Base-by-base conservation (phyloP, 176 grass and related monocot genomes). In the Zea luxurians region DNA sequence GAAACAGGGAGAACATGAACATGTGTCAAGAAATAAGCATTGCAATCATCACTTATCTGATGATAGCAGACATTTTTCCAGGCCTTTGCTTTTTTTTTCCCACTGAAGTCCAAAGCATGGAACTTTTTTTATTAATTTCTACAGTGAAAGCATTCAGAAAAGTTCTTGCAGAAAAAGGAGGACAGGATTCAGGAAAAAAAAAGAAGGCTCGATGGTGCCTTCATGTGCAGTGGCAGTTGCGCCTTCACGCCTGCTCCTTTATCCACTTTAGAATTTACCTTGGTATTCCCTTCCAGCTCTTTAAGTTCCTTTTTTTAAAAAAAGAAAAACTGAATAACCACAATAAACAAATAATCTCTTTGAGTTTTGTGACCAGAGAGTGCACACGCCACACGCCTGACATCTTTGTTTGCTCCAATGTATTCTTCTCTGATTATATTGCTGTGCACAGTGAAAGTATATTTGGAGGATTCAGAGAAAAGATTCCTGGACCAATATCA, bases 211-310 rank as follows among this genome's bases (percentile, higher is more conserved):
- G 47, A 71, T 64, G 45, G 64, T 78, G 67, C 37, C 21, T 83
- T 83, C 86, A 88, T 80, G 75, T 83, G 77, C 6, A 71, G 75
- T 79, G 71, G 71, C 4, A 50, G 1, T 37, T 66, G 50, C 73
- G 8, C 47, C 18, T 73, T 10, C 59, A 36, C 48, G 49, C 52
- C 21, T 70, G 47, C 64, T 53, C 68, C 37, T 80, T 79, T 80
- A 7, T 80, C 37, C 12, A 74, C 36, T 76, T 70, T 49, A 17
- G 2, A 42, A 52, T 67, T 70, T 59, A 13, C 13, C 5, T 72
- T 83, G 54, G 35, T 74, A 42, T 64, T 88, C 70, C 68, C 71
- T 41, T 49, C 34, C 70, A 75, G 4, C 21, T 35, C 37, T 35
- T 68, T 79, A 27, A 64, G 44, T 38, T 66, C 4, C 9, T 5